Conservation (phyloP, 2,329 filamentous ascomycete genomes). For the Zymoseptoria passerinii region DNA sequence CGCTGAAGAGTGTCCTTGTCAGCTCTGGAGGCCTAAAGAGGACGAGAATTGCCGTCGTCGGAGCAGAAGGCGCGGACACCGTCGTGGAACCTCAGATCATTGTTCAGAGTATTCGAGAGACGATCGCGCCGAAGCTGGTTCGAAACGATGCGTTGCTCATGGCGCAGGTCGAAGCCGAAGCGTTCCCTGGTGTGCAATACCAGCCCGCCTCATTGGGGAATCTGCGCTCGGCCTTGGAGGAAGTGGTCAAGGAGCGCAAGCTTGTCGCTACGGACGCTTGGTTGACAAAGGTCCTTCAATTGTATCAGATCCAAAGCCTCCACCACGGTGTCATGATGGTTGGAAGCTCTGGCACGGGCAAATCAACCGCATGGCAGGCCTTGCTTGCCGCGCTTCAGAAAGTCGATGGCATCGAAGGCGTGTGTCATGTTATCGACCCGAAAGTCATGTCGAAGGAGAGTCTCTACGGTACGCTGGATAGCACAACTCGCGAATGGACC, state of each 20-base stretch:
- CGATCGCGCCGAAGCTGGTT: slow-evolving; percentile 94
- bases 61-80: slow-evolving; percentile 50
- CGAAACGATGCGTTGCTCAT: slow-evolving; percentile 85
- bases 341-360: slow-evolving; percentile 92
- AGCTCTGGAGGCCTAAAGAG: slow-evolving; percentile 96
- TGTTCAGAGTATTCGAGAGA: slow-evolving; percentile 96
- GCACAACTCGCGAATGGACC: slow-evolving; percentile 96
- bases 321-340: slow-evolving; percentile 99
- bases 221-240: slow-evolving; percentile 71
- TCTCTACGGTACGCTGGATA: slow-evolving; percentile 89
- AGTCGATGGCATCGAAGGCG: slow-evolving; percentile 84
- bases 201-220: slow-evolving; percentile 77
- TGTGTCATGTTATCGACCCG: slow-evolving; percentile 95
- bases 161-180: slow-evolving; percentile 69
- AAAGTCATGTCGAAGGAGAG: slow-evolving; percentile 99
- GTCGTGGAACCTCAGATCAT: slow-evolving; percentile 93
- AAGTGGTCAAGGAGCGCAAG: slow-evolving; percentile 75
- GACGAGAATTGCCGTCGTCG: slow-evolving; percentile 56
- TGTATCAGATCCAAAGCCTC: slow-evolving; percentile 95
- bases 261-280: slow-evolving; percentile 86
- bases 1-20: slow-evolving; percentile 94
- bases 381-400: slow-evolving; percentile 84
- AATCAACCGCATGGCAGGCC: slow-evolving; percentile 90
- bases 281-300: slow-evolving; percentile 94
- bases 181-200: slow-evolving; percentile 90